Evolutionary conservation across 352 stramenopile species (phyloP).

Genomic region (Phytopythium cucurbitacearum): DNA sequence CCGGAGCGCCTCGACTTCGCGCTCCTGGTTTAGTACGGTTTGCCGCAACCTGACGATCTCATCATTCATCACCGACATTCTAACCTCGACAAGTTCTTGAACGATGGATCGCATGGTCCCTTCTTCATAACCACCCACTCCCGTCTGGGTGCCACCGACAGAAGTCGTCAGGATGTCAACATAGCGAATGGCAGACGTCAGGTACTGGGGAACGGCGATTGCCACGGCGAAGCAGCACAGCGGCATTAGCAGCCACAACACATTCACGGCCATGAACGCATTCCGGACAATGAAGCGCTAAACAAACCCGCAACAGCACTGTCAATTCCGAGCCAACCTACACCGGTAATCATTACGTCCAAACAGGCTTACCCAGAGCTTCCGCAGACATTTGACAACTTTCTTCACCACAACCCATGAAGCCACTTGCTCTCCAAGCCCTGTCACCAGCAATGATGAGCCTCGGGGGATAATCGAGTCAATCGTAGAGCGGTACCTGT

Average conservation of each 20-base stretch:
- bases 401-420: slow-evolving; percentile 19
- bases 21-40: slow-evolving; percentile 50
- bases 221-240: slow-evolving; percentile 68
- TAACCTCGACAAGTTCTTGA: slow-evolving; percentile 67
- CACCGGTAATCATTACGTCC: too few species aligned
- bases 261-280: slow-evolving; percentile 71
- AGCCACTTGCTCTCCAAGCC: slow-evolving; percentile 12
- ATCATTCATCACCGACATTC: slow-evolving; percentile 49
- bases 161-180: slow-evolving; percentile 57
- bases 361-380: slow-evolving; percentile 31
- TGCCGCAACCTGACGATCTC: slow-evolving; percentile 45
- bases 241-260: slow-evolving; percentile 67
- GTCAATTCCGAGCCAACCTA: neutral
- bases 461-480: neutral
- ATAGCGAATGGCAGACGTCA: slow-evolving; percentile 64
- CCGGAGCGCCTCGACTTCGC: slow-evolving; percentile 52
- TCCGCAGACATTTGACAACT: slow-evolving; percentile 17
- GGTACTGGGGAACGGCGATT: slow-evolving; percentile 64
- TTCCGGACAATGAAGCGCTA: slow-evolving; percentile 46
- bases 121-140: slow-evolving; percentile 31
- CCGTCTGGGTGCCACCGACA: slow-evolving; percentile 20
- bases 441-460: neutral
- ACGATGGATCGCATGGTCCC: slow-evolving; percentile 57
- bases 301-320: neutral
- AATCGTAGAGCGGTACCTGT: neutral